Evolutionary conservation across 2,329 filamentous ascomycete genomes (phyloP).

Genomic region (Teratosphaeria nubilosa): DNA sequence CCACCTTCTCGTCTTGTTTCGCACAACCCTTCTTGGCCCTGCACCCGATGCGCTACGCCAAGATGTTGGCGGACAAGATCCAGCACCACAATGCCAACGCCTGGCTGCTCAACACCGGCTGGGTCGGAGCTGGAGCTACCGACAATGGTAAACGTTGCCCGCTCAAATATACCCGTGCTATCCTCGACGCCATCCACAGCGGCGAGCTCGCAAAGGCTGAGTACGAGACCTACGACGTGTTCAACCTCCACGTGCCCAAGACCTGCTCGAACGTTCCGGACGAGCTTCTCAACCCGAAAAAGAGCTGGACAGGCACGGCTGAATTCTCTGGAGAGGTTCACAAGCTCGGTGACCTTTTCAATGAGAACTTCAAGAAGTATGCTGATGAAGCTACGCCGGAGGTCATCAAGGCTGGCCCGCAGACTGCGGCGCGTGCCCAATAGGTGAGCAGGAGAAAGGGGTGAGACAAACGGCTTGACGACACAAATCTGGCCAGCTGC

Average conservation of each 20-base stretch:
- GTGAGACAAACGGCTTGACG: not conserved
- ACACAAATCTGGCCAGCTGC: not conserved
- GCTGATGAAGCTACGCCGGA: constrained; percentile 55
- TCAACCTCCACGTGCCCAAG: constrained; percentile 95
- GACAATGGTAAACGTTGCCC: constrained; percentile 72
- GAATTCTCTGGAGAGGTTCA: constrained; percentile 80
- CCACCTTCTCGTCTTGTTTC: constrained; percentile 98
- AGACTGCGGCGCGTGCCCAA: constrained; percentile 22
- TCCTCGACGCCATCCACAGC: constrained; percentile 95
- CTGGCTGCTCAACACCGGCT: constrained; percentile 97
- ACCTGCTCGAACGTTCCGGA: constrained; percentile 77
- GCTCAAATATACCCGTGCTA: constrained; percentile 96
- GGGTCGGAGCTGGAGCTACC: constrained; percentile 86
- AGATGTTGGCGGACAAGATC: constrained; percentile 98
- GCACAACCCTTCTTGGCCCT: constrained; percentile 97
- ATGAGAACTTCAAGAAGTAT: constrained; percentile 97
- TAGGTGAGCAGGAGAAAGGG: not conserved
- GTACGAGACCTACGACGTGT: constrained; percentile 91
- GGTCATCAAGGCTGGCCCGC: constrained; percentile 27
- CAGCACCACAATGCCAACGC: constrained; percentile 88
- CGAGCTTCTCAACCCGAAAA: constrained; percentile 90
- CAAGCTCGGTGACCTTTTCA: constrained; percentile 83
- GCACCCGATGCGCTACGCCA: constrained; percentile 97
- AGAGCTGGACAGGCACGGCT: constrained; percentile 75
- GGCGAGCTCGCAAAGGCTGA: constrained; percentile 87